These are phyloP conservation scores for Medicago truncatula DNA, from an alignment of 306 rosid species.

Conservation along the genomic window MtrunA17r5.0-ANR NC_053042.1:41462501-41463000, in stretches of 20 bases:
- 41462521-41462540: conserved; percentile 17
- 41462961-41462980: conserved; percentile 13
- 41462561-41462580: conserved; percentile 13
- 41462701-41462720: conserved; percentile 18
- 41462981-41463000: conserved; percentile 23
- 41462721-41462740: conserved; percentile 17
- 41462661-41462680: neutral
- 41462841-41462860: conserved; percentile 59
- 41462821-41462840: conserved; percentile 37
- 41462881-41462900: conserved; percentile 88
- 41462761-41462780: conserved; percentile 26
- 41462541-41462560: conserved; percentile 13
- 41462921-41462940: conserved; percentile 43
- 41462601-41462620: conserved; percentile 26
- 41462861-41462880: conserved; percentile 88
- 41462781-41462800: conserved; percentile 23
- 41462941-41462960: conserved; percentile 19
- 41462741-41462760: conserved; percentile 28
- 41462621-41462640: conserved; percentile 5
- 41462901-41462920: conserved; percentile 82
- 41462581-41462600: conserved; percentile 12
- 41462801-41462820: conserved; percentile 41
- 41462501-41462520: conserved; percentile 20
- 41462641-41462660: conserved; percentile 14
- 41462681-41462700: conserved; percentile 8